A percentile compares a stretch with the other conserved stretches of the same genome.
phyloP scores from a whole-genome alignment of 2,329 filamentous ascomycete genomes.

The Fusarium irregulare region DNA sequence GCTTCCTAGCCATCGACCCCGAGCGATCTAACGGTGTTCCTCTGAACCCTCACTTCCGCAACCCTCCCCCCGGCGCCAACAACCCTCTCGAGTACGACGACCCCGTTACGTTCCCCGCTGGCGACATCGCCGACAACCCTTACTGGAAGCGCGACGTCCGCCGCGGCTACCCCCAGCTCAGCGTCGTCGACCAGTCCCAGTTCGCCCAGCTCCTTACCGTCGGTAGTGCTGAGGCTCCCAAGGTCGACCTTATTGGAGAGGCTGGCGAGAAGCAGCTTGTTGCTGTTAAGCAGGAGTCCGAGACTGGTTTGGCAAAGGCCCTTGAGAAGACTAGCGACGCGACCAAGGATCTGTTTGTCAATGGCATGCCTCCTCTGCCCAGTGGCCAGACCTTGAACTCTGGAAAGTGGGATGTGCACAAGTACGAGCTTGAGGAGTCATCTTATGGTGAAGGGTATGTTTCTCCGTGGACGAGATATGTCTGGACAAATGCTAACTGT shows the following conservation, averaged over 20 bases:
- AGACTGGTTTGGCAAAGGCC: slow-evolving; percentile 77
- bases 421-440: slow-evolving; percentile 73
- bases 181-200: slow-evolving; percentile 84
- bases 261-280: slow-evolving; percentile 73
- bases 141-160: slow-evolving; percentile 91
- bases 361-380: slow-evolving; percentile 88
- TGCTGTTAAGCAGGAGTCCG: slow-evolving; percentile 78
- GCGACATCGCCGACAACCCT: slow-evolving; percentile 58
- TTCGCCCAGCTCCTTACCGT: slow-evolving; percentile 86
- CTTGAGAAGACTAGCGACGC: slow-evolving; percentile 73
- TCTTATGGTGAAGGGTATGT: slow-evolving; percentile 78
- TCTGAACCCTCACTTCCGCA: slow-evolving; percentile 91
- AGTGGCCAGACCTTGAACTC: slow-evolving; percentile 70
- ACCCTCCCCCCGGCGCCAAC: slow-evolving; percentile 70
- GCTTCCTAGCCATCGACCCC: slow-evolving; percentile 81
- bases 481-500: slow-evolving; percentile 33
- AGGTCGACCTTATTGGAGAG: slow-evolving; percentile 81
- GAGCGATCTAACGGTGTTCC: slow-evolving; percentile 92
- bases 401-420: slow-evolving; percentile 73
- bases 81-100: slow-evolving; percentile 53
- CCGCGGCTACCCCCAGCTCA: slow-evolving; percentile 82
- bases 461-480: neutral
- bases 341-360: slow-evolving; percentile 71
- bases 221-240: slow-evolving; percentile 83
- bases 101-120: slow-evolving; percentile 68